These are phyloP conservation scores for Chaetomidium leptoderma DNA, from an alignment of 495 filamentous ascomycete genomes.

Conservation along the genomic window DNA sequence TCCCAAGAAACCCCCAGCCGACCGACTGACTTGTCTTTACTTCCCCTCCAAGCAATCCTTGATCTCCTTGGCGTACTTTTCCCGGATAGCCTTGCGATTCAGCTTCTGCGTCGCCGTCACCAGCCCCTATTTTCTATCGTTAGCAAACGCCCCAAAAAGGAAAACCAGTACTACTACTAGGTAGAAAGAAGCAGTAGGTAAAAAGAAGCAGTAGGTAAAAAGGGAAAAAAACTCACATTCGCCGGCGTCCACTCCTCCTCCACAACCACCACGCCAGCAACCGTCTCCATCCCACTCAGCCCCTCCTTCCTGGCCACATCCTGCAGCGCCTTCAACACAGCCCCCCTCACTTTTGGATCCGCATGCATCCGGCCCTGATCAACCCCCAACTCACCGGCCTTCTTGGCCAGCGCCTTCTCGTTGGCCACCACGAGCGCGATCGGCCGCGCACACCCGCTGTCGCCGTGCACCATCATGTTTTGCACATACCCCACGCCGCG, in stretches of 20 bases:
- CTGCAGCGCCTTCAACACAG: slow-evolving; percentile 54
- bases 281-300: slow-evolving; percentile 53
- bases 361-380: slow-evolving; percentile 41
- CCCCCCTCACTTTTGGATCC: slow-evolving; percentile 45
- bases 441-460: slow-evolving; percentile 45
- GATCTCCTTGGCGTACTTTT: slow-evolving; percentile 55
- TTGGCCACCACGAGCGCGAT: slow-evolving; percentile 56
- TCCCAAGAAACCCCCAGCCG: neutral
- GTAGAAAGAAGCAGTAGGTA: neutral
- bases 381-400: slow-evolving; percentile 50
- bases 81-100: slow-evolving; percentile 51
- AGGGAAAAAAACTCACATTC: slow-evolving; percentile 46
- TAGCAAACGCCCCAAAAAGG: too few species aligned
- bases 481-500: slow-evolving; percentile 50
- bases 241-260: slow-evolving; percentile 65
- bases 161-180: neutral
- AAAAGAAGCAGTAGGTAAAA: neutral
- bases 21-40: too few species aligned
- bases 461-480: slow-evolving; percentile 60
- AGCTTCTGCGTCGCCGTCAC: slow-evolving; percentile 61
- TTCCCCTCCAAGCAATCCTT: slow-evolving; percentile 37
- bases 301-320: slow-evolving; percentile 48
- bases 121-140: slow-evolving; percentile 44
- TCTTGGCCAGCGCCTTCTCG: slow-evolving; percentile 50
- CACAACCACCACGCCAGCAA: slow-evolving; percentile 55